phyloP scores from a whole-genome alignment of 2,329 filamentous ascomycete species.

The Phaeomoniella chlamydospora region DNA sequence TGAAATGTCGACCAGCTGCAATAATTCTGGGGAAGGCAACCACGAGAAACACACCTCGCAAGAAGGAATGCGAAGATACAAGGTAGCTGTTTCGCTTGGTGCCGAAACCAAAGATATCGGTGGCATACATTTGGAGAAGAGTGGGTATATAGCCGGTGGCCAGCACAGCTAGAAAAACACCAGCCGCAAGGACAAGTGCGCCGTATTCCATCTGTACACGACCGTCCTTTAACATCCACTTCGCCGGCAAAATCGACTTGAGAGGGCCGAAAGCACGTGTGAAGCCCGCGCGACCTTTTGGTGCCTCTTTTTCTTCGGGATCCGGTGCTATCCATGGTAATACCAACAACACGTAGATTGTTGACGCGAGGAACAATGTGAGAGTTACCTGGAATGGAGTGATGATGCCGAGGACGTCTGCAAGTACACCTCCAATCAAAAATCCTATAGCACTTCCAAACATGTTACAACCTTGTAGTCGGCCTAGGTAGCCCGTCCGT shows the following conservation, averaged over 20 bases:
- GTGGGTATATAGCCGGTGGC: conserved; percentile 54
- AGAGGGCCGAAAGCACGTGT: conserved; percentile 49
- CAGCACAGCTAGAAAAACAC: conserved; percentile 53
- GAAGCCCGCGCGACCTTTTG: conserved; percentile 20
- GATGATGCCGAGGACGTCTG: conserved; percentile 47
- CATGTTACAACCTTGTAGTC: conserved; percentile 52
- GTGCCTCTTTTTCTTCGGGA: conserved; percentile 14
- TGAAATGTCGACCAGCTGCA: conserved; percentile 24
- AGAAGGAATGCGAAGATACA: conserved; percentile 40
- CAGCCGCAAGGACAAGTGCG: conserved; percentile 47
- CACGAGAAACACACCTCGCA: conserved; percentile 41
- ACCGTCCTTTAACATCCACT: conserved; percentile 36
- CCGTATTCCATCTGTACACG: conserved; percentile 42
- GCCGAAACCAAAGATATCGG: conserved; percentile 38
- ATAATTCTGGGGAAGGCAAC: conserved; percentile 41
- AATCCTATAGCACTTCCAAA: conserved; percentile 52
- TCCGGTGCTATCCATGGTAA: conserved; percentile 36
- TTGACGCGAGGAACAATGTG: conserved; percentile 34
- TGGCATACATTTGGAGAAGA: conserved; percentile 45
- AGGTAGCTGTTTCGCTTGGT: conserved; percentile 43
- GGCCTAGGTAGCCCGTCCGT: conserved; percentile 50
- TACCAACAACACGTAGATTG: conserved; percentile 23
- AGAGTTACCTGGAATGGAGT: conserved; percentile 52
- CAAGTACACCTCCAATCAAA: conserved; percentile 49
- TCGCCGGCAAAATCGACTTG: conserved; percentile 45